These are phyloP conservation scores for Lanmaoa rubissima DNA, from an alignment of 768 basidiomycete species.

Conservation along the genomic window DNA sequence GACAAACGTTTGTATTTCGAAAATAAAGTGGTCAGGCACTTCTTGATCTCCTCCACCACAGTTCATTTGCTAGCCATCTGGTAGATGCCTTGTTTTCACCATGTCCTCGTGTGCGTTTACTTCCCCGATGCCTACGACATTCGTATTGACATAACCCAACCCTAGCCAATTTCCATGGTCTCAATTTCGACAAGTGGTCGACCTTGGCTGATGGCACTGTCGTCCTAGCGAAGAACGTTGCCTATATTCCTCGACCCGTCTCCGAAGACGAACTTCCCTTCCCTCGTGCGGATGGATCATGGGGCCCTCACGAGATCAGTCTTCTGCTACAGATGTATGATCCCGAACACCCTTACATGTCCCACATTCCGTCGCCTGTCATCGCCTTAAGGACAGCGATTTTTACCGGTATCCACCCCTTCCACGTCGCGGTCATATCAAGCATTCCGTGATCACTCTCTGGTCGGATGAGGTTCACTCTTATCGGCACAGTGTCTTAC, in stretches of 20 bases:
- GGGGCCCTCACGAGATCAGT: neutral
- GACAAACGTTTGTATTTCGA: too few relatives aligned
- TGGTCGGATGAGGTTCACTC: too few relatives aligned
- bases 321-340: neutral
- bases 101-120: too few relatives aligned
- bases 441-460: accelerated
- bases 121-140: too few relatives aligned
- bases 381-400: neutral
- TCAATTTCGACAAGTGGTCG: too few relatives aligned
- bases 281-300: neutral
- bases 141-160: too few relatives aligned
- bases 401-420: neutral
- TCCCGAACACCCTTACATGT: neutral
- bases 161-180: too few relatives aligned
- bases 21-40: too few relatives aligned
- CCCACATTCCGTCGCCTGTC: neutral
- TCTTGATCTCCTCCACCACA: too few relatives aligned
- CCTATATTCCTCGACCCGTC: neutral
- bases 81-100: too few relatives aligned
- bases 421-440: neutral
- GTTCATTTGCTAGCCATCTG: too few relatives aligned
- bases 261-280: neutral
- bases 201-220: neutral
- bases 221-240: neutral
- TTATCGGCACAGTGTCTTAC: too few relatives aligned